These are phyloP conservation scores for Colletotrichum eremochloae DNA, from an alignment of 2,329 filamentous ascomycete genomes.

Conservation along the genomic window DNA sequence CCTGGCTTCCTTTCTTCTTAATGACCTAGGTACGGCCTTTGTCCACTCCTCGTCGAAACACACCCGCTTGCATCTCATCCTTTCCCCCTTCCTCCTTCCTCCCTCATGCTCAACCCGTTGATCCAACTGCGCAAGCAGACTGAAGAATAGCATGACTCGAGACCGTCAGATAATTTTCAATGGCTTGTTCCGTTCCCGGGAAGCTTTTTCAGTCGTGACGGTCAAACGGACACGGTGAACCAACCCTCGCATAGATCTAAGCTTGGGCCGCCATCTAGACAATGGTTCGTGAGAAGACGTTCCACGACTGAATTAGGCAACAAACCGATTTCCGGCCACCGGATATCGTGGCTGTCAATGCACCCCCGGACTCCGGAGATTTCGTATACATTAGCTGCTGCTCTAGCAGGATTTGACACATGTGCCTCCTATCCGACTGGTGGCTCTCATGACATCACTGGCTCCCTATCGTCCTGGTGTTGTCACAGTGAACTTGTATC, in stretches of 20 bases:
- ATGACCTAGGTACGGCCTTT: no score
- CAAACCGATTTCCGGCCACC: background rate
- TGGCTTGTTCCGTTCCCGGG: background rate
- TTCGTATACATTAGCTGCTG: background rate
- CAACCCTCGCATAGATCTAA: background rate
- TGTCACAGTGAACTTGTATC: background rate
- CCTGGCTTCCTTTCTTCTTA: background rate
- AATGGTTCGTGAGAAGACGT: background rate
- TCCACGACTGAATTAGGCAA: background rate
- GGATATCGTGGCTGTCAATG: conserved; percentile 1
- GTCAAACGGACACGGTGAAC: background rate
- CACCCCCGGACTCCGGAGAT: conserved; percentile 17
- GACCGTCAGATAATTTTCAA: background rate
- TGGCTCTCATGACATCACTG: background rate
- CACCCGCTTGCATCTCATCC: background rate
- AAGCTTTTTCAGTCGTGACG: background rate
- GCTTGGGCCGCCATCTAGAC: conserved; percentile 1
- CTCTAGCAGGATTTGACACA: background rate
- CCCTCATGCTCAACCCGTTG: background rate
- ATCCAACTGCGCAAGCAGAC: background rate
- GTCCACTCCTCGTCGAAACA: background rate
- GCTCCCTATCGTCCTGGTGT: background rate
- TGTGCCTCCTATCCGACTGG: background rate
- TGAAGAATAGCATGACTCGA: background rate
- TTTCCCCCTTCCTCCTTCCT: background rate